Evolutionary conservation across 2,329 filamentous ascomycete species (phyloP).

Genomic region (Aspergillus fructus): DNA sequence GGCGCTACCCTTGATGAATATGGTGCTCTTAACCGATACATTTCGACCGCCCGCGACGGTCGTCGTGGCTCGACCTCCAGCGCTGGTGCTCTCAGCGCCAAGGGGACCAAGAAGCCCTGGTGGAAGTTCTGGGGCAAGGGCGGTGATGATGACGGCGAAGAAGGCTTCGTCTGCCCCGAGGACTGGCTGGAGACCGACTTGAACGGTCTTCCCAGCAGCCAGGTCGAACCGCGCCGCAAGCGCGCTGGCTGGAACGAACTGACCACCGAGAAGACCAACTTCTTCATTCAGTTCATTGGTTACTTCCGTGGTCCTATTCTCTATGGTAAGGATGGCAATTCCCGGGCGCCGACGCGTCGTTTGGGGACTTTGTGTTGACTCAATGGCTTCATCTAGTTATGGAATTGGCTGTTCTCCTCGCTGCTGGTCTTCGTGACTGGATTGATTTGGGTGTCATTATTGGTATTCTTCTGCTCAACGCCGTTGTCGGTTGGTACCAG

Average conservation of each 20-base stretch:
- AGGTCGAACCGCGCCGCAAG: constrained; percentile 66
- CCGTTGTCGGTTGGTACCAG: constrained; percentile 75
- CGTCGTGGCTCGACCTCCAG: constrained; percentile 51
- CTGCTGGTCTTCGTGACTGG: constrained; percentile 73
- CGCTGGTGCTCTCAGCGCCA: constrained; percentile 43
- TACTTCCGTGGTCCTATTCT: constrained; percentile 77
- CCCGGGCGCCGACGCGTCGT: no score
- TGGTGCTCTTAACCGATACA: constrained; percentile 65
- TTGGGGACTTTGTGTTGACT: background rate
- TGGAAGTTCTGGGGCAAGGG: constrained; percentile 56
- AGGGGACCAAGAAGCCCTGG: constrained; percentile 53
- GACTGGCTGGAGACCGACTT: constrained; percentile 70
- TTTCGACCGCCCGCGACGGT: constrained; percentile 64
- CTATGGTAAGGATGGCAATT: constrained; percentile 59
- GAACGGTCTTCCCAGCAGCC: constrained; percentile 57
- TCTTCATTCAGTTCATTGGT: constrained; percentile 71
- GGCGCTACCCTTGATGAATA: constrained; percentile 56
- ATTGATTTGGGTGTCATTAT: constrained; percentile 76
- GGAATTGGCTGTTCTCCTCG: constrained; percentile 72
- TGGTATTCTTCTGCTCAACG: constrained; percentile 73
- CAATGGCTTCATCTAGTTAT: constrained; percentile 50
- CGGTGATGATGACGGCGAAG: constrained; percentile 24
- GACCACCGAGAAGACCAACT: constrained; percentile 71
- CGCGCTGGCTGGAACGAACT: constrained; percentile 71
- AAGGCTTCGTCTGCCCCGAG: constrained; percentile 54